phyloP scores from a whole-genome alignment of 176 grass and related monocot species.

The Oropetium thomaeum region DNA sequence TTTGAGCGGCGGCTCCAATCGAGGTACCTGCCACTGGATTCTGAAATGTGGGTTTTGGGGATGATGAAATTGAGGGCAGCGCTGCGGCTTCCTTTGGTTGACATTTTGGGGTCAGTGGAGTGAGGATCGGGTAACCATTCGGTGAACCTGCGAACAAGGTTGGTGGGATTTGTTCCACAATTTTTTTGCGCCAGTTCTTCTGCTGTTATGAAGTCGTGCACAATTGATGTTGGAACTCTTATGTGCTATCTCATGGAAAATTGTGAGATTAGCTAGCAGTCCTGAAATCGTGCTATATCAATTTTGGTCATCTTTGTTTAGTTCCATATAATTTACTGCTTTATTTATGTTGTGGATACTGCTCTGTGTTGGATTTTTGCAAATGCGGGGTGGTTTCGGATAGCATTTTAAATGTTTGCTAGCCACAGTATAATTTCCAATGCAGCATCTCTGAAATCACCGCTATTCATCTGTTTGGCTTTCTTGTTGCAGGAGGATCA shows the following conservation, averaged over 20 bases:
- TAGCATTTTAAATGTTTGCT: neutral
- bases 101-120: neutral
- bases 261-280: neutral
- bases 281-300: neutral
- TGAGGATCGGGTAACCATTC: neutral
- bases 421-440: neutral
- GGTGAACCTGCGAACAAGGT: neutral
- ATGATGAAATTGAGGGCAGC: neutral
- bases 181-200: neutral
- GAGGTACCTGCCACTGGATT: neutral
- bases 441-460: neutral
- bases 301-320: neutral
- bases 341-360: neutral
- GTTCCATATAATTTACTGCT: neutral
- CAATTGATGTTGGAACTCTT: neutral
- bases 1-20: too few relatives aligned
- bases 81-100: neutral
- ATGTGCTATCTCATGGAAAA: neutral
- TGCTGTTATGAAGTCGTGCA: neutral
- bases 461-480: neutral
- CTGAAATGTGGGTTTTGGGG: conserved; percentile 6
- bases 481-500: conserved; percentile 68
- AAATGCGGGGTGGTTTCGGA: neutral
- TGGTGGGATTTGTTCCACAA: neutral
- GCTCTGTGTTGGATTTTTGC: neutral